phyloP scores from a whole-genome alignment of 768 basidiomycete genomes.

The Lactarius hatsudake region DNA sequence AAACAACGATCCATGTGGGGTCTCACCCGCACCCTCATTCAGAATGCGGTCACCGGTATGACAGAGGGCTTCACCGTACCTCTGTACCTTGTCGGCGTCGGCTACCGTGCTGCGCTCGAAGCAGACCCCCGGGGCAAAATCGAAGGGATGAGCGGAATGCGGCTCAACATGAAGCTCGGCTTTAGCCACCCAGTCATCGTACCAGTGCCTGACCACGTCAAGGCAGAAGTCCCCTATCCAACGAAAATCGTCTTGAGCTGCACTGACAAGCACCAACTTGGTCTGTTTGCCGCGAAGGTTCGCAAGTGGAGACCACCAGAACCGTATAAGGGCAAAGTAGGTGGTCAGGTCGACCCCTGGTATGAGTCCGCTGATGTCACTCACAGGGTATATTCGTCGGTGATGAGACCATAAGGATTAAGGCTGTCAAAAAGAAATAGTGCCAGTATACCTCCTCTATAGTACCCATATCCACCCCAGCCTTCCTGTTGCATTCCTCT shows the following conservation, averaged over 20 bases:
- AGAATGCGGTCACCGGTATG: slow-evolving; percentile 88
- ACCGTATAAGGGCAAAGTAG: slow-evolving; percentile 96
- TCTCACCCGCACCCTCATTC: slow-evolving; percentile 84
- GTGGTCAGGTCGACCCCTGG: slow-evolving; percentile 32
- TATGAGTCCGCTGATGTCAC: slow-evolving; percentile 12
- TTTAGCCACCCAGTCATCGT: slow-evolving; percentile 86
- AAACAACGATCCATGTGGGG: slow-evolving; percentile 92
- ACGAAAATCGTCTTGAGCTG: slow-evolving; percentile 83
- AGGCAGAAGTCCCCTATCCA: slow-evolving; percentile 72
- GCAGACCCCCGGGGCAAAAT: slow-evolving; percentile 59
- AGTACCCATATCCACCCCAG: background rate
- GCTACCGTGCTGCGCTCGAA: slow-evolving; percentile 87
- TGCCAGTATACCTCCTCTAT: slow-evolving; percentile 21
- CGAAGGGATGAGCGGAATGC: slow-evolving; percentile 57
- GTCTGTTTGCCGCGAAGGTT: slow-evolving; percentile 85
- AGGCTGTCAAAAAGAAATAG: slow-evolving; percentile 95
- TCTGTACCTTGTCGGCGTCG: slow-evolving; percentile 90
- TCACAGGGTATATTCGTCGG: slow-evolving; percentile 88
- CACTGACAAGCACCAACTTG: slow-evolving; percentile 84
- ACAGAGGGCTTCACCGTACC: slow-evolving; percentile 82
- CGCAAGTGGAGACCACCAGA: slow-evolving; percentile 86
- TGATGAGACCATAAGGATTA: slow-evolving; percentile 88
- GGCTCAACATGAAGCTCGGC: slow-evolving; percentile 89
- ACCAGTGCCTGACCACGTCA: slow-evolving; percentile 79
- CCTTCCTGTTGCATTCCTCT: background rate